Evolutionary conservation across 2,329 filamentous ascomycete species (phyloP).

Genomic region (Colletotrichum tofieldiae): DNA sequence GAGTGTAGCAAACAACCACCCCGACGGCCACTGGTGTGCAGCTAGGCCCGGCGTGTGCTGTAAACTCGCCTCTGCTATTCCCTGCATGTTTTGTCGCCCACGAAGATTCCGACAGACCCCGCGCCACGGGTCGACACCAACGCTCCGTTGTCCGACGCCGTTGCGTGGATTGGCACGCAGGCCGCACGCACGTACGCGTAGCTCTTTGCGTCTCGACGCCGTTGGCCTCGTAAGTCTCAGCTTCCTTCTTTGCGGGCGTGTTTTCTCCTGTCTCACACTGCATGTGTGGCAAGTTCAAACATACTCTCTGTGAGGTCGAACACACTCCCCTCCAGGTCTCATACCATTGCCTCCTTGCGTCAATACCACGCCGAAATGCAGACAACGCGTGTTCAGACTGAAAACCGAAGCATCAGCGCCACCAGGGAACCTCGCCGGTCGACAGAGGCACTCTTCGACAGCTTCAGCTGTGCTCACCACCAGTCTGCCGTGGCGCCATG

Average conservation of each 20-base stretch:
- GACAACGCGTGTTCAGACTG: conserved; percentile 3
- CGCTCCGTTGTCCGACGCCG: neutral
- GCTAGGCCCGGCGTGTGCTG: conserved; percentile 10
- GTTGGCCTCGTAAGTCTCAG: conserved; percentile 37
- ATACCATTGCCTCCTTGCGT: conserved; percentile 26
- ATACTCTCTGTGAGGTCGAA: neutral
- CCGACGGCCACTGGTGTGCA: conserved; percentile 27
- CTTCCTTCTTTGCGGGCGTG: conserved; percentile 38
- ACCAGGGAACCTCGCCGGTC: conserved; percentile 4
- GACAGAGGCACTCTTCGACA: neutral
- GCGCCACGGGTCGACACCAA: conserved; percentile 24
- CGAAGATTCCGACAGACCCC: conserved; percentile 12
- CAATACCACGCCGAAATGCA: conserved; percentile 16
- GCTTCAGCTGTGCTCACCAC: neutral
- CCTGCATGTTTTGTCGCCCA: neutral
- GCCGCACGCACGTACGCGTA: conserved; percentile 11
- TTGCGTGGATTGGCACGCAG: conserved; percentile 30
- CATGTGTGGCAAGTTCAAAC: conserved; percentile 16
- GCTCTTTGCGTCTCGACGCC: conserved; percentile 7
- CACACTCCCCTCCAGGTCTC: neutral
- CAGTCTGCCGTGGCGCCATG: conserved; percentile 4
- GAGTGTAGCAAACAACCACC: conserved; percentile 10
- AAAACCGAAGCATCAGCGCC: conserved; percentile 12
- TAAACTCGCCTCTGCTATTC: neutral
- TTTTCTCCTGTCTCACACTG: conserved; percentile 30